Evolutionary conservation across 2,329 filamentous ascomycete genomes (phyloP).

Genomic region (Shiraia sp.): DNA sequence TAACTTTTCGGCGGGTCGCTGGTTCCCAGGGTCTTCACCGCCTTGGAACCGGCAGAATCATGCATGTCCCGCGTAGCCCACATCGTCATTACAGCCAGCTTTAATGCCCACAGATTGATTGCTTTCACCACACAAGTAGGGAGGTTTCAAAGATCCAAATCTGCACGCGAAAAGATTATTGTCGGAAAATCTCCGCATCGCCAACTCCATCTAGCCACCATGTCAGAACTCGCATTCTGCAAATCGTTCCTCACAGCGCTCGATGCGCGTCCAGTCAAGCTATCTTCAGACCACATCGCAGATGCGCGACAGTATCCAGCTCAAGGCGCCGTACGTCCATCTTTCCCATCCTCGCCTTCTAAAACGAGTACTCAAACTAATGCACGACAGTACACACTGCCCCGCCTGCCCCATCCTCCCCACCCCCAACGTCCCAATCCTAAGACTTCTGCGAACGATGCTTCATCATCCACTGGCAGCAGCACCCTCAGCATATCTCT

Average conservation of each 20-base stretch:
- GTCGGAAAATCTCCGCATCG: background rate
- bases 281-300: constrained; percentile 88
- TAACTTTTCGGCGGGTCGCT: constrained; percentile 24
- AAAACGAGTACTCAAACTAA: constrained; percentile 3
- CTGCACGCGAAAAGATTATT: background rate
- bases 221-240: constrained; percentile 77
- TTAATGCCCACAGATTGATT: background rate
- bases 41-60: constrained; percentile 21
- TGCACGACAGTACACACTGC: constrained; percentile 67
- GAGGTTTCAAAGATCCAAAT: background rate
- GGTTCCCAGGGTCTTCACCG: constrained; percentile 19
- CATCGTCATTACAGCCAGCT: constrained; percentile 33
- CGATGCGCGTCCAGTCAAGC: constrained; percentile 76
- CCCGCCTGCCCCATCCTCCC: constrained; percentile 63
- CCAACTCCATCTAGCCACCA: constrained; percentile 16
- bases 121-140: constrained; percentile 4
- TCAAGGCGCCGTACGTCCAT: constrained; percentile 69
- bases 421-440: constrained; percentile 53
- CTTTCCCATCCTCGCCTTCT: too few species aligned
- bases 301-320: constrained; percentile 78
- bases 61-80: constrained; percentile 24
- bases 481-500: constrained; percentile 62
- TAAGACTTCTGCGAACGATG: constrained; percentile 52
- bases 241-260: constrained; percentile 80
- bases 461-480: constrained; percentile 21